phyloP scores from a whole-genome alignment of 352 stramenopile species.

The Thraustochytrium striatum region DNA sequence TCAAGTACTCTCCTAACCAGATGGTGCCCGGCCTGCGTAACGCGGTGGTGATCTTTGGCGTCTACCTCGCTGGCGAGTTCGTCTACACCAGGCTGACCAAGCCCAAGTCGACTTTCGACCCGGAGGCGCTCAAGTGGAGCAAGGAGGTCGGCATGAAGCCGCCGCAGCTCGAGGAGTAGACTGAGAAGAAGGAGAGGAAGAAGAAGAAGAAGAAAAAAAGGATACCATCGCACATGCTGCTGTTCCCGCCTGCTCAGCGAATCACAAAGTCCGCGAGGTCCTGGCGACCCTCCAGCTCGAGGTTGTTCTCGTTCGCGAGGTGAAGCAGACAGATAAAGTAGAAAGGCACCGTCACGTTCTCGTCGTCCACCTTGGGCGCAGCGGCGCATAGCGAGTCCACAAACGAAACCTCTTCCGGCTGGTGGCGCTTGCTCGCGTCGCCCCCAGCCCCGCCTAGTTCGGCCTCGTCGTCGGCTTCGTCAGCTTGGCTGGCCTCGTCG shows the following conservation, averaged over 20 bases:
- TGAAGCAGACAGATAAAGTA: slow-evolving; percentile 99
- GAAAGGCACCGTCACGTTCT: slow-evolving; percentile 91
- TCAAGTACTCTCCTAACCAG: not conserved
- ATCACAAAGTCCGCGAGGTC: slow-evolving; percentile 20
- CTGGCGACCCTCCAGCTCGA: slow-evolving; percentile 65
- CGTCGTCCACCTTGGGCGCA: slow-evolving; percentile 75
- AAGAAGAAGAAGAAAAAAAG: not conserved
- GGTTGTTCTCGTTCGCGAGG: slow-evolving; percentile 95
- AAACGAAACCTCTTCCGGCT: slow-evolving; percentile 68
- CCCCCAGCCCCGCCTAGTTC: slow-evolving; percentile 48
- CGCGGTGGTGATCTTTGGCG: slow-evolving; percentile 37
- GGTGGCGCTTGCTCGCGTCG: slow-evolving; percentile 49
- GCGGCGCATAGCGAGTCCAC: slow-evolving; percentile 82
- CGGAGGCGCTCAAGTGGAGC: not conserved
- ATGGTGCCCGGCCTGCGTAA: slow-evolving; percentile 41
- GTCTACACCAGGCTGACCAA: slow-evolving; percentile 20
- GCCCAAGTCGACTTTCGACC: not conserved
- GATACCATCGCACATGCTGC: not conserved
- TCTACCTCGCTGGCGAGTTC: slow-evolving; percentile 35
- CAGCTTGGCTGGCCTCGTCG: slow-evolving; percentile 40
- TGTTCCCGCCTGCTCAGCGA: not conserved
- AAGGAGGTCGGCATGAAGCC: slow-evolving; percentile 26
- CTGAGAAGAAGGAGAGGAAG: too few species aligned
- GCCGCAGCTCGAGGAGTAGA: not conserved
- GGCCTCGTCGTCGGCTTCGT: slow-evolving; percentile 20